phyloP scores from a whole-genome alignment of 2,329 filamentous ascomycete species.

The Xylariaceae sp. region DNA sequence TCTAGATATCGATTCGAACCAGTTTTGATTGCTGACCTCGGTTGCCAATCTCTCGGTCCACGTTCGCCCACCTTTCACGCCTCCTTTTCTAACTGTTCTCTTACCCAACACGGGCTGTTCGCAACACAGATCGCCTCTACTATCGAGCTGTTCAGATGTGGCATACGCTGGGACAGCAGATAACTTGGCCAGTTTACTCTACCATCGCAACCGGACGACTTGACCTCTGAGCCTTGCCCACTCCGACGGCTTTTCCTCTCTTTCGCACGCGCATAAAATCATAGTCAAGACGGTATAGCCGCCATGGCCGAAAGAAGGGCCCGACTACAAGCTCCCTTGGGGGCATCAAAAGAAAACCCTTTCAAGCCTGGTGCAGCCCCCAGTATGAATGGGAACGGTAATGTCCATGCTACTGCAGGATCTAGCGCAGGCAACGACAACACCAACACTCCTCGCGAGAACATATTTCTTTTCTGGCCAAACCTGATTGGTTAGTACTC shows the following conservation, averaged over 20 bases:
- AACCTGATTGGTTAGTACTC: slow-evolving; percentile 74
- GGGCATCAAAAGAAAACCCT: slow-evolving; percentile 34
- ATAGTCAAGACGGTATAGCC: slow-evolving; percentile 2
- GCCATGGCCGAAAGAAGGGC: slow-evolving; percentile 39
- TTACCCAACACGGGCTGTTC: no score
- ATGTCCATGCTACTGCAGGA: slow-evolving; percentile 38
- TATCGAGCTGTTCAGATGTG: background rate
- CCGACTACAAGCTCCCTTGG: slow-evolving; percentile 38
- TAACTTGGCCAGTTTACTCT: background rate
- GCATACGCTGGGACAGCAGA: slow-evolving; percentile 3
- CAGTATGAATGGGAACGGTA: slow-evolving; percentile 53
- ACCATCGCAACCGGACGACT: background rate
- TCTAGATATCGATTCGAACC: background rate
- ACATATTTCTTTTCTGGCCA: slow-evolving; percentile 82
- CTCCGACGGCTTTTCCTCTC: background rate
- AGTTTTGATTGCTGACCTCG: slow-evolving; percentile 24
- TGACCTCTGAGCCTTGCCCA: background rate
- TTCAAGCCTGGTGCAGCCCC: slow-evolving; percentile 23
- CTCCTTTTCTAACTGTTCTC: slow-evolving; percentile 9
- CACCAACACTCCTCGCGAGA: slow-evolving; percentile 69
- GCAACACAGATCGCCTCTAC: background rate
- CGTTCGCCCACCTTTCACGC: slow-evolving; percentile 2
- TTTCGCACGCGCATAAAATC: background rate
- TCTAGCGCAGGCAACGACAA: slow-evolving; percentile 44
- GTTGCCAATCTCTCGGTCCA: slow-evolving; percentile 22